Base-by-base conservation (phyloP, 306 rosid genomes). In the Citrullus amarus region DNA sequence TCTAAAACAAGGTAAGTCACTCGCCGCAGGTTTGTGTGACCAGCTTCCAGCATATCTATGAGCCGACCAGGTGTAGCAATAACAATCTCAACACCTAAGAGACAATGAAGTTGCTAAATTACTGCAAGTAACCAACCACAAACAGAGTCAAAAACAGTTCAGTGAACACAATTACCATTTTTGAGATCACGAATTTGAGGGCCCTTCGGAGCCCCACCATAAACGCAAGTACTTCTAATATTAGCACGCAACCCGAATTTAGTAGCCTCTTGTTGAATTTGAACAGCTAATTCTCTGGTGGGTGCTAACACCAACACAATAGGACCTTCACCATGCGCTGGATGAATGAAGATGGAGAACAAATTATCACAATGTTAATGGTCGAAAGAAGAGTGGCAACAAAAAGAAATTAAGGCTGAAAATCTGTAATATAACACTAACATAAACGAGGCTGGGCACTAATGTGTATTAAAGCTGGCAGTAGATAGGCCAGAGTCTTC, bases 121-220 rank as follows among this genome's bases (percentile, higher is more conserved):
- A 32, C 43, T 34, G 38, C 17, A 12, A 39, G 38, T 14, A 50
- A 41, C 39, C 76, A 61, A 67, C 53, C 32, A 67, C 48, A 17
- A 8, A 32, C 68, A 25, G 43, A 15, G 25, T 65, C 4, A 65
- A 50, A 51, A 65, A 32, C 5, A 55, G 38, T 51, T 50, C 11
- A 14, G 16, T 55, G 39, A 63, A 13, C 32, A 34, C 56, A 65
- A 51, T 59, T 81, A 91, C 98, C 98, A 82, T 86, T 85, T 80
- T 80, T 87, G 46, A 95, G 98, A 82, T 95, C 97, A 4, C 97
- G 97, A 79, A 95, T 91, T 86, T 95, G 98, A 69, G 98, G 97
- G 1, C 97, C 98, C 86, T 95, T 95, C 34, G 98, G 98, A 63
- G 97, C 96, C 80, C 98, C 98, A 0, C 98, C 98, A 77, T 95